phyloP scores from a whole-genome alignment of 495 filamentous ascomycete species.

The Pyrenula massariospora region DNA sequence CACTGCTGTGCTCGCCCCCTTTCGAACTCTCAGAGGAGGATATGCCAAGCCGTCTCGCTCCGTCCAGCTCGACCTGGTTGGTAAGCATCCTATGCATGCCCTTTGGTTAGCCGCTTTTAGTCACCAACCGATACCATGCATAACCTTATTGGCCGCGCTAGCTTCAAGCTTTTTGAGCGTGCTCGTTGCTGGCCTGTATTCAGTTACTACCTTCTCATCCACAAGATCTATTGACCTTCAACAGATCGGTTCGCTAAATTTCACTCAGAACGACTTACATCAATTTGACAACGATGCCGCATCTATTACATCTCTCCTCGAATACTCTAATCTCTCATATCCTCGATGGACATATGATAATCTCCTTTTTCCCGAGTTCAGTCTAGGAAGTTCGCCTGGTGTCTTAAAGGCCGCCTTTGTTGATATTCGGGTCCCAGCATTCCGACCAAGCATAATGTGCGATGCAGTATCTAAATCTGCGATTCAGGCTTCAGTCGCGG shows the following conservation, averaged over 20 bases:
- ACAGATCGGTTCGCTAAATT: constrained; percentile 2
- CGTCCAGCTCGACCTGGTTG: neutral
- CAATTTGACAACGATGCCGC: too few species aligned
- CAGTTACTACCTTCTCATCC: neutral
- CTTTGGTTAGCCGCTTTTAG: neutral
- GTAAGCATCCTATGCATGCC: neutral
- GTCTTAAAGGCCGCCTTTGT: too few species aligned
- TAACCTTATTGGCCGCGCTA: neutral
- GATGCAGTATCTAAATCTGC: too few species aligned
- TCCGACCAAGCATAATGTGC: too few species aligned
- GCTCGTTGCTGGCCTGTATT: neutral
- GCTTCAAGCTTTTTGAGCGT: neutral
- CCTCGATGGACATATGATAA: constrained; percentile 11
- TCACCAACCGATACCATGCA: neutral
- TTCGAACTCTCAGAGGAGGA: neutral
- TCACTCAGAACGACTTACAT: neutral
- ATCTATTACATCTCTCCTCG: too few species aligned
- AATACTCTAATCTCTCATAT: too few species aligned
- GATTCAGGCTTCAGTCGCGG: too few species aligned
- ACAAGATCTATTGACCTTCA: neutral
- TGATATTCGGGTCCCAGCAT: too few species aligned
- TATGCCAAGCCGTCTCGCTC: constrained; percentile 1
- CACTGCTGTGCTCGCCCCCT: constrained; percentile 2
- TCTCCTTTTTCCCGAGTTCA: constrained; percentile 5
- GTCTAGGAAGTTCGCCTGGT: too few species aligned